These are phyloP conservation scores for Ophiostoma tasmaniense DNA, from an alignment of 2,329 filamentous ascomycete genomes.

Conservation along the genomic window DNA sequence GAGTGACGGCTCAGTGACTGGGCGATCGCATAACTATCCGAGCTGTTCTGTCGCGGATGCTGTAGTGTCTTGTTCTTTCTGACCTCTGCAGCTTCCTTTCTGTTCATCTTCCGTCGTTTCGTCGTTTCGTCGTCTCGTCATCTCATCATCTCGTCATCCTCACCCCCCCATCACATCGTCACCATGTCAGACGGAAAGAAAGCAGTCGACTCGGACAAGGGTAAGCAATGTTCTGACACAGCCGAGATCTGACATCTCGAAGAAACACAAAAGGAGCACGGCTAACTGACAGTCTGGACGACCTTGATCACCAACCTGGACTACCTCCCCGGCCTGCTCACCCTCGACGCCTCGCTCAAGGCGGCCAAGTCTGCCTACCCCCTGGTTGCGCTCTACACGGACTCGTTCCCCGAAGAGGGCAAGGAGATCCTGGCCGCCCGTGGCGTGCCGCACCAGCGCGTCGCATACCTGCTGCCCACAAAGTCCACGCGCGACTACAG, in stretches of 20 bases:
- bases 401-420: constrained; percentile 60
- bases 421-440: constrained; percentile 61
- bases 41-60: neutral
- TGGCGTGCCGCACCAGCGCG: constrained; percentile 58
- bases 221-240: constrained; percentile 19
- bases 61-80: neutral
- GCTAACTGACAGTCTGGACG: constrained; percentile 58
- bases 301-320: constrained; percentile 76
- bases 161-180: neutral
- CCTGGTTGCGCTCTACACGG: constrained; percentile 74
- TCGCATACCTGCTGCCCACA: constrained; percentile 64
- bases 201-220: constrained; percentile 27
- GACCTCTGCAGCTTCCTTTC: no score
- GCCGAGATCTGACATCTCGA: neutral
- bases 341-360: constrained; percentile 69
- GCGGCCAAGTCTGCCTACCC: constrained; percentile 60
- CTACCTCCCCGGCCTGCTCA: constrained; percentile 76
- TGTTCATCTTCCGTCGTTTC: neutral
- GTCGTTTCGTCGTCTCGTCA: neutral
- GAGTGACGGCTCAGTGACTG: neutral
- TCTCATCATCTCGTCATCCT: neutral
- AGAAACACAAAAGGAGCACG: neutral
- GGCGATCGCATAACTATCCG: neutral
- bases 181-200: constrained; percentile 28
- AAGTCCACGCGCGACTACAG: constrained; percentile 55